phyloP scores from a whole-genome alignment of 306 rosid species.

The Purshia tridentata region DNA sequence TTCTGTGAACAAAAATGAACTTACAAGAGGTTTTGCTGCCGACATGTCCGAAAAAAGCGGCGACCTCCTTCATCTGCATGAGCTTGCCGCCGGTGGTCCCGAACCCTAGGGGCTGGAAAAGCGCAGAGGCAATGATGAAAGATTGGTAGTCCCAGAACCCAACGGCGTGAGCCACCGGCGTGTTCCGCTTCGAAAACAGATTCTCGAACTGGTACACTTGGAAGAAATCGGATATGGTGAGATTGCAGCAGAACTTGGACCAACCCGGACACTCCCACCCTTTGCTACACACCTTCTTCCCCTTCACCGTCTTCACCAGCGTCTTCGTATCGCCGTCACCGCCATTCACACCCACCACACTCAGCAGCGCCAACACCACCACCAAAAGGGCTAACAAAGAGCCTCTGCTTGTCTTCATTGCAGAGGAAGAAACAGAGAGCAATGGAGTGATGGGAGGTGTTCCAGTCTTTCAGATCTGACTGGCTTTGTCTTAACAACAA shows the following conservation, averaged over 20 bases:
- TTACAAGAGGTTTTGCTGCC: slow-evolving; percentile 86
- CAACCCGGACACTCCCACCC: slow-evolving; percentile 83
- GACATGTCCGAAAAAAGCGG: slow-evolving; percentile 88
- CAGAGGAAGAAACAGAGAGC: neutral
- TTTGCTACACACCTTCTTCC: slow-evolving; percentile 64
- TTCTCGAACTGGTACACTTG: slow-evolving; percentile 84
- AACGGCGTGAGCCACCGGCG: slow-evolving; percentile 79
- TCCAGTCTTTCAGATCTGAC: slow-evolving; percentile 24
- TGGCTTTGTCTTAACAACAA: neutral
- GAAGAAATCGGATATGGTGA: slow-evolving; percentile 67
- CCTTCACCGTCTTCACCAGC: slow-evolving; percentile 53
- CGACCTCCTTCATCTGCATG: slow-evolving; percentile 78
- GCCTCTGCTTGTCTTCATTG: neutral
- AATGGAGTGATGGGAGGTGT: neutral
- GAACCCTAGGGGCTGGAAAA: slow-evolving; percentile 72
- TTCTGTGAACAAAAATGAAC: slow-evolving; percentile 3
- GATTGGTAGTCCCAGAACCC: slow-evolving; percentile 90
- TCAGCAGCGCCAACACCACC: slow-evolving; percentile 13
- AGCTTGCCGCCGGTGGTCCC: slow-evolving; percentile 84
- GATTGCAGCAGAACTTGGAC: slow-evolving; percentile 74
- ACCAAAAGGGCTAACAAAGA: neutral
- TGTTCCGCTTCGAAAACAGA: slow-evolving; percentile 66
- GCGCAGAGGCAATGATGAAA: slow-evolving; percentile 64
- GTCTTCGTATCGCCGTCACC: slow-evolving; percentile 35
- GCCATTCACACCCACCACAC: slow-evolving; percentile 30